Conservation (phyloP, 2,329 filamentous ascomycete species). For the Sphaerulina vaccinii region DNA sequence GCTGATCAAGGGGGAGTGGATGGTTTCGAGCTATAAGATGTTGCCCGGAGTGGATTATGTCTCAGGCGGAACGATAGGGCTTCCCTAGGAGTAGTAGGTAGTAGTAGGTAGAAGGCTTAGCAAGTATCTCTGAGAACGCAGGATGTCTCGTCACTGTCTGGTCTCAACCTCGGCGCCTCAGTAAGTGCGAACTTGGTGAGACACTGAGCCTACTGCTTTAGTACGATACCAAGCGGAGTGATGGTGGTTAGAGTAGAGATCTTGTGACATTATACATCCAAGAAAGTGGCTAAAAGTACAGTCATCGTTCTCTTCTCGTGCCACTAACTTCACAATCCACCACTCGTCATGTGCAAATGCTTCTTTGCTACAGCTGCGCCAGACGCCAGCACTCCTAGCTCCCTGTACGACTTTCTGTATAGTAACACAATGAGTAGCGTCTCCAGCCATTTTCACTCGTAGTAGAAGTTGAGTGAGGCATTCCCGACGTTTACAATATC, state of each 20-base stretch:
- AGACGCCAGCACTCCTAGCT: conserved; percentile 11
- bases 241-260: conserved; percentile 10
- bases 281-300: conserved; percentile 16
- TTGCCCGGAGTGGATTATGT: too few relatives aligned
- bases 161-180: too few relatives aligned
- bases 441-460: not conserved
- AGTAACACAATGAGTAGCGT: conserved; percentile 13
- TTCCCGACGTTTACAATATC: not conserved
- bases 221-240: not conserved
- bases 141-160: too few relatives aligned
- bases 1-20: too few relatives aligned
- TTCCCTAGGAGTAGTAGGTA: too few relatives aligned
- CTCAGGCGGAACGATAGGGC: too few relatives aligned
- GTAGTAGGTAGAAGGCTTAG: too few relatives aligned
- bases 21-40: too few relatives aligned
- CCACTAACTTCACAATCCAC: conserved; percentile 4
- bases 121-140: too few relatives aligned
- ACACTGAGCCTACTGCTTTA: too few relatives aligned
- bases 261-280: conserved; percentile 17
- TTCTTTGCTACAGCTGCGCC: conserved; percentile 7
- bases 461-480: not conserved
- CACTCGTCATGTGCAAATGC: conserved; percentile 6
- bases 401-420: conserved; percentile 14
- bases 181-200: too few relatives aligned
- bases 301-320: not conserved